Conservation (phyloP, 2,329 filamentous ascomycete species). For the Colletotrichum noveboracense region DNA sequence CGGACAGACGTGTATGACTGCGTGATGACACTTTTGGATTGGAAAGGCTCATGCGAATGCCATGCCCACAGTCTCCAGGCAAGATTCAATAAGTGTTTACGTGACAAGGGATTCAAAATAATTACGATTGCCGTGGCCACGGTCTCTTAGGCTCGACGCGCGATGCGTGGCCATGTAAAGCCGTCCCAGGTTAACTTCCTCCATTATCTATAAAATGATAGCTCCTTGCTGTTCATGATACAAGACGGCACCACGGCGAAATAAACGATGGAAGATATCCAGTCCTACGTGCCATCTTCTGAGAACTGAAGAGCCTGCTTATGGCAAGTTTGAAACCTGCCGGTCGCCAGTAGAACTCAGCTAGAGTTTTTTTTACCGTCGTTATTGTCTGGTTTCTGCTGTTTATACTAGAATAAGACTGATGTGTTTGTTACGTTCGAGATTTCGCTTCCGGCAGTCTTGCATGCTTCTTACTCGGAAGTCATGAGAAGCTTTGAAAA, state of each 20-base stretch:
- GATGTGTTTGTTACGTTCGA: neutral
- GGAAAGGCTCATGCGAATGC: no score
- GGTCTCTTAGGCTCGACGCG: neutral
- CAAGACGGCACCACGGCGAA: neutral
- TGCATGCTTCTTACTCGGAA: neutral
- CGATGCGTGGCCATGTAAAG: neutral
- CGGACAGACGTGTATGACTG: neutral
- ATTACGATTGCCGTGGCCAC: neutral
- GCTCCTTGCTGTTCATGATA: neutral
- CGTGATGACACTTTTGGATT: neutral
- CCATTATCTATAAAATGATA: rapidly evolving
- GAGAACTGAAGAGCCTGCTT: neutral
- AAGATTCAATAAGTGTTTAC: no score
- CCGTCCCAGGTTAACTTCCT: neutral
- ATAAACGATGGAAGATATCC: rapidly evolving
- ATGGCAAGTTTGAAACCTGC: rapidly evolving
- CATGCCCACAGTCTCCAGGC: neutral
- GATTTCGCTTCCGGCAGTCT: neutral
- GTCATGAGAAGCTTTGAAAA: neutral
- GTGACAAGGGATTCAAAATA: no score
- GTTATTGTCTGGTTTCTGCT: neutral
- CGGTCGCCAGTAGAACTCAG: rapidly evolving
- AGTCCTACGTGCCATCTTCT: neutral
- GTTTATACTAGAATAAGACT: rapidly evolving
- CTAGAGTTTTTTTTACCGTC: neutral